Base-by-base conservation (phyloP, 768 basidiomycete genomes). In the Suillus weaverae region DNA sequence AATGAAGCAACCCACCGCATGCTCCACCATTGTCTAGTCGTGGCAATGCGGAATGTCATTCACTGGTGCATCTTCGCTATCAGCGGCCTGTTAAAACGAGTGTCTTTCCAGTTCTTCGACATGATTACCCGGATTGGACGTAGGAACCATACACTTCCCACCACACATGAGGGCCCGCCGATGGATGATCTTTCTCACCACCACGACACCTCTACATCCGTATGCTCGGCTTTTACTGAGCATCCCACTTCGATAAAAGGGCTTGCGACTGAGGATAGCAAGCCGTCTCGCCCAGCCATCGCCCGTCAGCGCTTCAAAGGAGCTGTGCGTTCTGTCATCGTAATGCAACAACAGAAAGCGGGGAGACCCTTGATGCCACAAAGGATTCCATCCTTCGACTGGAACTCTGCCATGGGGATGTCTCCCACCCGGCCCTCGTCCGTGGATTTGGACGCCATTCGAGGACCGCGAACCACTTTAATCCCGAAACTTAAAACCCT, bases 271-370 rank as follows among this genome's bases (percentile, higher is more conserved):
- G 73, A 76, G 43, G 76, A 75, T 60, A 69, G 65, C 20, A 62
- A 62, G 20, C 67, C 64, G n/a, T 67, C 69, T 20, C 71, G 70
- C 16, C 71, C 66, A 16, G 69, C 71, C 68, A 60, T 57, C 20
- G 72, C 75, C 13, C 74, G 75, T 59, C 67, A 73, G 35, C 79
- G 84, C 33, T 80, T 83, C 61, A 72, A 70, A 60, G 78, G 77
- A 65, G 77, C 80, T 14, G 83, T 84, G 35, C 81, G 82, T 39
- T 79, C 79, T 50, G 81, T 84, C 20, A 81, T 82, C 65, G 81
- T 82, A 76, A 71, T 78, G 70, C 78, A 79, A 59, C 56, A 59
- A 26, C 38, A 38, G 36, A 14, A 26, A 80, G 81, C 64, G 80
- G 81, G 75, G 50, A 71, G 72, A 38, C 36, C 55, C n/a, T 22